Base-by-base conservation (phyloP, 1,139 yeast species). In the Hansenula sp. region DNA sequence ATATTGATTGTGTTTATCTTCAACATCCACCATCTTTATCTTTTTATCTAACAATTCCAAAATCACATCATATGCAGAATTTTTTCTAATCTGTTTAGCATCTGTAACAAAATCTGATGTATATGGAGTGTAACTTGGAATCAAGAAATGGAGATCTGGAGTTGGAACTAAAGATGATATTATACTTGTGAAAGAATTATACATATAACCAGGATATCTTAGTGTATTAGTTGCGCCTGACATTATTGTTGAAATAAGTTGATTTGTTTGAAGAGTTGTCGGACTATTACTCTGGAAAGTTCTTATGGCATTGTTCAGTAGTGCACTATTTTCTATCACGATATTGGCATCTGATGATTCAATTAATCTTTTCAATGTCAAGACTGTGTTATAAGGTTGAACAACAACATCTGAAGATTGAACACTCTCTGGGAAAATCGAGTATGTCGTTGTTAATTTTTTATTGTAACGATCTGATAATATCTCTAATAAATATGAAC, bases 321-420 rank as follows among this genome's bases (percentile, higher is more conserved):
- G 65, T 0, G 97, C 92, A 45, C 86, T 89, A 60, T 92, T 92
- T 57, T 92, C 97, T 56, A 90, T 83, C 3, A 92, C 94, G 32
- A 89, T 73, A 22, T 89, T 83, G 2, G 89, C 83, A 61, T 92
- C 97, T 37, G 96, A 85, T 53, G 75, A 78, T 48, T 87, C 92
- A 5, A 88, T 85, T 44, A 92, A 71, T 51, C 97, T 67, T 55
- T 82, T 79, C 48, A 94, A 68, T 0, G 98, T 83, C 41, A 92
- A 65, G 21, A 94, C 71, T 0, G 95, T 82, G 60, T 92, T 92
- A 64, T 92, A 92, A 0, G 98, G 98, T 59, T 92, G 97, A 2
- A 92, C 97, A 20, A 94, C 98, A 26, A 92, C 97, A 55, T 92
- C 98, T 2, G 95, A 83, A 0, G 88, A 82, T 40, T 82, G 87